phyloP scores from a whole-genome alignment of 164 flowering plant genomes.

The Vitis amurensis region DNA sequence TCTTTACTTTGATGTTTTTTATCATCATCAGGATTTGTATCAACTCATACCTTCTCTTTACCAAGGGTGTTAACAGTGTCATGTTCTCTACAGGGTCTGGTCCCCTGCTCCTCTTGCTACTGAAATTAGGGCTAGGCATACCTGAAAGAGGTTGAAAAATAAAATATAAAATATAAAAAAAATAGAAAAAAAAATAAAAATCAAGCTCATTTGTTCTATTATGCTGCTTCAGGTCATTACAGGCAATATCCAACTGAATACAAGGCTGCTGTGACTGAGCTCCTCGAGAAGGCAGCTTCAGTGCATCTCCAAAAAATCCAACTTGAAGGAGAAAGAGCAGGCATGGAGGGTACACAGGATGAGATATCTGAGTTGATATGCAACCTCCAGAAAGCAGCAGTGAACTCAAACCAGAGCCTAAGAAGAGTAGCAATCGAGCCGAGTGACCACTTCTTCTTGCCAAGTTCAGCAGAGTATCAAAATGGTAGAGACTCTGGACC shows the following conservation, averaged over 20 bases:
- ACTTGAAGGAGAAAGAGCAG: slow-evolving; percentile 27
- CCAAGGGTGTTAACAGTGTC: no score
- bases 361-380: slow-evolving; percentile 58
- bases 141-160: no score
- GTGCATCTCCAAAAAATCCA: slow-evolving; percentile 30
- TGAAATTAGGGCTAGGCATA: no score
- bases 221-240: slow-evolving; percentile 42
- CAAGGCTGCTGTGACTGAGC: slow-evolving; percentile 36
- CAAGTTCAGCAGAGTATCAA: slow-evolving; percentile 34
- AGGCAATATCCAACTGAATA: slow-evolving; percentile 42
- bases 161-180: no score
- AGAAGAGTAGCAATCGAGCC: slow-evolving; percentile 51
- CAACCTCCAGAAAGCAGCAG: slow-evolving; percentile 56
- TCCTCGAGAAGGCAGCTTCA: slow-evolving; percentile 46
- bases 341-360: slow-evolving; percentile 34
- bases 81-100: no score
- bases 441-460: slow-evolving; percentile 47
- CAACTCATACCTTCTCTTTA: no score
- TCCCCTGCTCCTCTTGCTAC: no score
- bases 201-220: background rate
- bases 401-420: slow-evolving; percentile 49
- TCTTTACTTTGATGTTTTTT: no score
- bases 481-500: slow-evolving; percentile 22
- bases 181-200: no score
- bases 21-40: no score